Conservation (phyloP, 139 green algal species). For the Chlorella sp. region DNA sequence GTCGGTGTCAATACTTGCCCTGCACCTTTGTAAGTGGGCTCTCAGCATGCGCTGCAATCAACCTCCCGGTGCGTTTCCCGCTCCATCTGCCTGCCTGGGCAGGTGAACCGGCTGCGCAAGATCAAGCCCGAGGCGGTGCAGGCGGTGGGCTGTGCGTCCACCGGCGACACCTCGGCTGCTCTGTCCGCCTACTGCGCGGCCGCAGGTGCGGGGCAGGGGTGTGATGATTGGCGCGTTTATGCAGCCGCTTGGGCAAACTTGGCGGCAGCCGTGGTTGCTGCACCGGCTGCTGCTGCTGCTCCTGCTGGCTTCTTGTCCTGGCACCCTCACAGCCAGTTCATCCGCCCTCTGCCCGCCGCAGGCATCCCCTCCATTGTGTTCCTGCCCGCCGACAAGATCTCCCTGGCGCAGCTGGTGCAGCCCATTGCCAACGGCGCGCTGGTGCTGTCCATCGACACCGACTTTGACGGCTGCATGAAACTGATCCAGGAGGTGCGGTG, state of each 20-base stretch:
- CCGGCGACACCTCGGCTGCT: slow-evolving; percentile 97
- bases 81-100: not conserved
- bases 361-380: slow-evolving; percentile 99
- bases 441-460: slow-evolving; percentile 98
- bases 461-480: slow-evolving; percentile 99
- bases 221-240: too few species aligned
- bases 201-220: slow-evolving; percentile 13
- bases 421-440: slow-evolving; percentile 99
- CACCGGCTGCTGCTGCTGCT: not conserved
- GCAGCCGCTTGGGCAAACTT: too few species aligned
- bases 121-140: slow-evolving; percentile 85
- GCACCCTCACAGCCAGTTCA: too few species aligned
- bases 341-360: too few species aligned
- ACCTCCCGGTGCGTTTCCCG: too few species aligned
- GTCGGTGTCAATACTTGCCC: too few species aligned
- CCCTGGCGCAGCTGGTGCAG: slow-evolving; percentile 97
- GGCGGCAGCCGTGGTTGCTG: too few species aligned
- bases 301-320: too few species aligned
- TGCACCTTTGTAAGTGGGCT: too few species aligned
- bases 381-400: slow-evolving; percentile 98
- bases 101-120: slow-evolving; percentile 88
- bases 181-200: slow-evolving; percentile 98
- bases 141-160: slow-evolving; percentile 98
- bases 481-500: slow-evolving; percentile 89
- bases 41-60: too few species aligned